Evolutionary conservation across 2,329 filamentous ascomycete genomes (phyloP).

Genomic region (Paecilomyces dactylethromorphus): DNA sequence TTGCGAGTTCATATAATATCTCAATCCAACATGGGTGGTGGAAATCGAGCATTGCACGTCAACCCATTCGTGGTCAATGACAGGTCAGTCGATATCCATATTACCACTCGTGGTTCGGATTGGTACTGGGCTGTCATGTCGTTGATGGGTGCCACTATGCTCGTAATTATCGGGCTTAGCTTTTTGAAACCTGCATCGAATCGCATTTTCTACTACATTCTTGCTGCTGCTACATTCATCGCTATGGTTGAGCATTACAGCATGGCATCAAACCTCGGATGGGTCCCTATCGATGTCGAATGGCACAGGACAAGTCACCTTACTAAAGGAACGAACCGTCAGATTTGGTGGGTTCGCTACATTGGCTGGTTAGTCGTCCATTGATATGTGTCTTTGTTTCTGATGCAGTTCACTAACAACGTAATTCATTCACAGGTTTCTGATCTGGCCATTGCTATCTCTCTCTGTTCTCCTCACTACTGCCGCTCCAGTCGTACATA

Average conservation of each 20-base stretch:
- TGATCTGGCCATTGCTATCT: neutral
- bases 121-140: neutral
- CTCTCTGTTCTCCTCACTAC: neutral
- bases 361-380: neutral
- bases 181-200: neutral
- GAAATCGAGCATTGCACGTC: neutral
- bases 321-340: neutral
- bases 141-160: neutral
- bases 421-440: neutral
- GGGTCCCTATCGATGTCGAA: neutral
- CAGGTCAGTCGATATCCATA: neutral
- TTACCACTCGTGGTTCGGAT: neutral
- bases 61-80: neutral
- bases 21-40: neutral
- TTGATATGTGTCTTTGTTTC: neutral
- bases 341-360: neutral
- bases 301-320: neutral
- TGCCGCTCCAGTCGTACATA: neutral
- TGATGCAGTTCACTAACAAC: neutral
- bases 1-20: neutral
- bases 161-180: neutral
- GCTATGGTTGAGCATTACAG: neutral
- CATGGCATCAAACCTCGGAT: neutral
- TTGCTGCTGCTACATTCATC: neutral
- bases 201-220: neutral